Conservation (phyloP, 371 early-diverging fungal genomes). For the Mortierella sp. region DNA sequence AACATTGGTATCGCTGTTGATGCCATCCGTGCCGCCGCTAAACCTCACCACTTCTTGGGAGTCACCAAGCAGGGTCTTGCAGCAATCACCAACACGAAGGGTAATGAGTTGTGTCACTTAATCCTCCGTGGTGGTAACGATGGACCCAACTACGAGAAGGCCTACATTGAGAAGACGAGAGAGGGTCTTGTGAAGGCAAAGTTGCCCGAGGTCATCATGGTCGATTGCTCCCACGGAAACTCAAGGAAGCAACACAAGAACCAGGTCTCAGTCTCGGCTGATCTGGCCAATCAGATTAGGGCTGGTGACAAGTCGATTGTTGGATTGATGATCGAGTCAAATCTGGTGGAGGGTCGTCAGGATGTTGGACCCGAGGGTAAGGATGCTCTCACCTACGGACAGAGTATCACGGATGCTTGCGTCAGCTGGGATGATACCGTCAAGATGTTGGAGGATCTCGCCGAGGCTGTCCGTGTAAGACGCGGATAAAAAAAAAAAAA, state of each 20-base stretch:
- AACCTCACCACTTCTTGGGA: conserved; percentile 94
- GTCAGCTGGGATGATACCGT: conserved; percentile 84
- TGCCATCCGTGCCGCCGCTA: conserved; percentile 88
- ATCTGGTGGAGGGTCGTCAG: conserved; percentile 83
- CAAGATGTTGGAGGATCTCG: conserved; percentile 69
- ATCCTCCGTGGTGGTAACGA: conserved; percentile 85
- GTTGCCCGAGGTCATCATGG: conserved; percentile 75
- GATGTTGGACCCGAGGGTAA: conserved; percentile 73
- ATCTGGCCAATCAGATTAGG: conserved; percentile 58
- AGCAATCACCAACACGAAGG: conserved; percentile 89
- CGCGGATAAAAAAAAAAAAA: too few species aligned
- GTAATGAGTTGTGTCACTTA: conserved; percentile 77
- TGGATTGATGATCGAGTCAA: conserved; percentile 90
- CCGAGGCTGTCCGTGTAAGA: conserved; percentile 76
- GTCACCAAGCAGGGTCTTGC: conserved; percentile 96
- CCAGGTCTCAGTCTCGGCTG: conserved; percentile 75
- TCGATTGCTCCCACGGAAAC: conserved; percentile 91
- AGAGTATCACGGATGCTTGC: conserved; percentile 87
- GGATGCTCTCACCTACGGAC: conserved; percentile 75
- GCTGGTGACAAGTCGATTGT: conserved; percentile 63
- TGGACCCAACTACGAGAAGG: conserved; percentile 88
- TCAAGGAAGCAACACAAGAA: conserved; percentile 80
- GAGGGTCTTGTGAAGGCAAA: conserved; percentile 71
- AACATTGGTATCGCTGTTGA: conserved; percentile 88
- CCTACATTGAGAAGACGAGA: conserved; percentile 66